phyloP scores from a whole-genome alignment of 441 rosid genomes.

The Corymbia citriodora region DNA sequence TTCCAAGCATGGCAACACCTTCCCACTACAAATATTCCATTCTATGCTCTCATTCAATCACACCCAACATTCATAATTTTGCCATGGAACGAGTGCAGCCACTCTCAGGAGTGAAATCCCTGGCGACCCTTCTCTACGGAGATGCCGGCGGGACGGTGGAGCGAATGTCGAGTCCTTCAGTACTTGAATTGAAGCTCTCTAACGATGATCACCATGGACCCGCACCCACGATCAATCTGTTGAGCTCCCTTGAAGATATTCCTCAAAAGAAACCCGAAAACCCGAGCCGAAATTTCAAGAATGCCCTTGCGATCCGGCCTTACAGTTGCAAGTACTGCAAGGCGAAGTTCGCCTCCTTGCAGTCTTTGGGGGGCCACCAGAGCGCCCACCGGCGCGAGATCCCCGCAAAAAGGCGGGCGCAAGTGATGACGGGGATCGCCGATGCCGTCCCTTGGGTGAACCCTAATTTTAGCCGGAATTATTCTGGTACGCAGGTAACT shows the following conservation, averaged over 20 bases:
- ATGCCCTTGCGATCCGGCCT: neutral
- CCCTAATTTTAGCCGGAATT: neutral
- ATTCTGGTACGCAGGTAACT: neutral
- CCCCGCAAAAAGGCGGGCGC: neutral
- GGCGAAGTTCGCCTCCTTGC: neutral
- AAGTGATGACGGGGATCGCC: neutral
- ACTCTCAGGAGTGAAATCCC: neutral
- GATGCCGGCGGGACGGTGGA: neutral
- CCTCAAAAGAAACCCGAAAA: neutral
- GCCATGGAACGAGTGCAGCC: neutral
- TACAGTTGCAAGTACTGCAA: neutral
- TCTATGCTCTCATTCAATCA: neutral
- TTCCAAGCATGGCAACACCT: neutral
- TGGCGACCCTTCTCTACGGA: neutral
- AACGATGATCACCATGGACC: neutral
- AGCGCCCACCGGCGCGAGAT: slow-evolving; percentile 10
- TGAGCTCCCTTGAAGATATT: neutral
- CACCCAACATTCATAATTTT: neutral
- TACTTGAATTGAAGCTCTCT: neutral
- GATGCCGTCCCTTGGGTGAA: neutral
- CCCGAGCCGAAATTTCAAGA: neutral
- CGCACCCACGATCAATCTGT: neutral
- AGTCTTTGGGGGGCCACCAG: slow-evolving; percentile 18
- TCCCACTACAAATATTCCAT: neutral
- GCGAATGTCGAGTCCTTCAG: neutral